phyloP scores from a whole-genome alignment of 2,329 filamentous ascomycete species.

The Calonectria leucothoes region DNA sequence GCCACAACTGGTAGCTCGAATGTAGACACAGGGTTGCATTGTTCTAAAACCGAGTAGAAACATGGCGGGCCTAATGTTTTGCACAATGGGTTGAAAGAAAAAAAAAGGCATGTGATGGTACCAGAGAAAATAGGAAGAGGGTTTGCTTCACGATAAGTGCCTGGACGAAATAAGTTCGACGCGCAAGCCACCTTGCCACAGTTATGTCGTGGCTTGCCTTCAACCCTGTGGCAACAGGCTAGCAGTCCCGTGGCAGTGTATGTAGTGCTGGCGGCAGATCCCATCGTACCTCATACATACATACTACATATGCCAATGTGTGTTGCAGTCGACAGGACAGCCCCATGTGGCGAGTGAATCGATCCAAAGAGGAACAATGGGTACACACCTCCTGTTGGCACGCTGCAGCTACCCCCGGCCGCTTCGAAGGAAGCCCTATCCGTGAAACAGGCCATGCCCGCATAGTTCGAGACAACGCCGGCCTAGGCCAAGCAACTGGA shows the following conservation, averaged over 20 bases:
- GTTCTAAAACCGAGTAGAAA: neutral
- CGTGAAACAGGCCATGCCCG: neutral
- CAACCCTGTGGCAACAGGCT: slow-evolving; percentile 8
- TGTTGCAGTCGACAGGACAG: neutral
- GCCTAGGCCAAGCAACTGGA: neutral
- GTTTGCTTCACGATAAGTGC: neutral
- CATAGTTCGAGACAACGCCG: neutral
- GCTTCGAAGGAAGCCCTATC: neutral
- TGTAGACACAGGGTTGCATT: neutral
- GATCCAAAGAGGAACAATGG: neutral
- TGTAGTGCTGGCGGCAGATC: neutral
- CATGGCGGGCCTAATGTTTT: neutral
- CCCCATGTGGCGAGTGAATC: slow-evolving; percentile 4
- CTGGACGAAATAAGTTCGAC: slow-evolving; percentile 15
- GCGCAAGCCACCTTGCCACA: slow-evolving; percentile 46
- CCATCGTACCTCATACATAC: too few species aligned
- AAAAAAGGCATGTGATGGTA: neutral
- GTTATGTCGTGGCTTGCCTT: slow-evolving; percentile 30
- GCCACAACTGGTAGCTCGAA: neutral
- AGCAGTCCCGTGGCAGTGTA: neutral
- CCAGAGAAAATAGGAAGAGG: neutral
- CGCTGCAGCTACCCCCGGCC: neutral
- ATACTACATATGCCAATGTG: neutral
- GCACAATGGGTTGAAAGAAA: neutral
- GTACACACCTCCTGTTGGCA: neutral